phyloP scores from a whole-genome alignment of 441 rosid genomes.

The Bocquillonia castaneifolia region DNA sequence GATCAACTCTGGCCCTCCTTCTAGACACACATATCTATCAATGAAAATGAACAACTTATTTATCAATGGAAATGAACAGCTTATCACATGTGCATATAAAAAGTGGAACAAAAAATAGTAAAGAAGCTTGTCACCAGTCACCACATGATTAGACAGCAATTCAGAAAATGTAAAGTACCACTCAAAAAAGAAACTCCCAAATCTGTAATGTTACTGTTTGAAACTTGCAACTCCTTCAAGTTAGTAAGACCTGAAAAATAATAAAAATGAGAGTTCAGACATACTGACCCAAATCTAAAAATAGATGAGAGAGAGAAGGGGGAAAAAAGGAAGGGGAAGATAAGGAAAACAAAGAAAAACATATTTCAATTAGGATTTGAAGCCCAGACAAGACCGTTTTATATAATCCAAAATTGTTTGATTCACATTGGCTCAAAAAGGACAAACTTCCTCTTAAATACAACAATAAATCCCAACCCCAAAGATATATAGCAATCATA shows the following conservation, averaged over 20 bases:
- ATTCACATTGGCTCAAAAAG: neutral
- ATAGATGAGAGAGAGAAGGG: neutral
- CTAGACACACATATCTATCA: no score
- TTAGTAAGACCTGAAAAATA: slow-evolving; percentile 45
- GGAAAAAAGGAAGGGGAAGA: neutral
- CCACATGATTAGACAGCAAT: neutral
- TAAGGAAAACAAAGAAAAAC: no score
- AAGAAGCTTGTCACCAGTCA: no score
- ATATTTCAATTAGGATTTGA: no score
- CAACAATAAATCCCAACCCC: neutral
- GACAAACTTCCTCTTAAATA: neutral
- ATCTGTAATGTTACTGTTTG: slow-evolving; percentile 67
- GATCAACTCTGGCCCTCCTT: neutral
- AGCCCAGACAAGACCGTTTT: no score
- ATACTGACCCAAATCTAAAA: neutral
- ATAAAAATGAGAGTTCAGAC: slow-evolving; percentile 12
- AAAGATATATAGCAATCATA: neutral
- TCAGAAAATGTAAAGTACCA: slow-evolving; percentile 35
- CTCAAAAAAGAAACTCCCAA: slow-evolving; percentile 57
- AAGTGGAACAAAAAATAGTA: no score
- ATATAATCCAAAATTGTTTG: no score
- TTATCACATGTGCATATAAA: neutral
- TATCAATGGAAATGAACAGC: neutral
- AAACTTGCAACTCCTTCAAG: slow-evolving; percentile 58
- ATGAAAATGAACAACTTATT: neutral